phyloP scores from a whole-genome alignment of 2,329 filamentous ascomycete genomes.

The Ploettnerulaceae sp. region DNA sequence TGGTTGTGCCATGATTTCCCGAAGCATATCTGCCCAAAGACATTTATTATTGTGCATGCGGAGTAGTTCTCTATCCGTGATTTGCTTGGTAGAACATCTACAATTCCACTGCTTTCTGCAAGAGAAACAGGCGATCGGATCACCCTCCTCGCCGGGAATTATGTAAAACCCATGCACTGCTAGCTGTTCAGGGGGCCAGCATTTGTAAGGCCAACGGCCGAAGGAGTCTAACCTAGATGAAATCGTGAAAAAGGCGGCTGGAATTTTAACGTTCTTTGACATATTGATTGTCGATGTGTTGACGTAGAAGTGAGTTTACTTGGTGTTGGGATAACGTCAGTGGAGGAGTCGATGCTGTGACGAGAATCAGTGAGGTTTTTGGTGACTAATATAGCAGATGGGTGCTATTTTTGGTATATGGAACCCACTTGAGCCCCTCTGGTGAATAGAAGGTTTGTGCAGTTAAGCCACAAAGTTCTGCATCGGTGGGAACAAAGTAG shows the following conservation, averaged over 20 bases:
- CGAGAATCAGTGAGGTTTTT: not conserved
- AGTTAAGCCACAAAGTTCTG: not conserved
- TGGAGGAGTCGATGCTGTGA: not conserved
- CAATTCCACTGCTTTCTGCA: conserved; percentile 7
- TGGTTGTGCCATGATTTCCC: conserved; percentile 7
- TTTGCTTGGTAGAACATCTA: conserved; percentile 1
- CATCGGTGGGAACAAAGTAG: not conserved
- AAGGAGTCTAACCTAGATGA: conserved; percentile 16
- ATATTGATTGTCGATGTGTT: conserved; percentile 12
- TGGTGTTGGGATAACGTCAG: not conserved
- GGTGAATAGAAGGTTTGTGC: not conserved
- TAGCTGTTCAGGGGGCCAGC: conserved; percentile 11
- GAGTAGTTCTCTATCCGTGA: conserved; percentile 11
- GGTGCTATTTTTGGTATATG: not conserved
- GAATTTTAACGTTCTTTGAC: conserved; percentile 8
- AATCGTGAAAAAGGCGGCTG: conserved; percentile 13
- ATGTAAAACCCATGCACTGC: conserved; percentile 12
- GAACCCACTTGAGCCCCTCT: not conserved
- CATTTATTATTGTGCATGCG: conserved; percentile 3
- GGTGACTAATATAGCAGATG: not conserved
- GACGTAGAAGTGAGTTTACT: conserved; percentile 1
- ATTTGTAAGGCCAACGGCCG: conserved; percentile 13
- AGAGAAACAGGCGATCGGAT: conserved; percentile 12
- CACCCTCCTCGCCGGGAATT: conserved; percentile 1
- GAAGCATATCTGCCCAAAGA: conserved; percentile 13